A percentile compares a stretch with the other conserved stretches of the same genome.
Conservation (phyloP, 2,329 filamentous ascomycete genomes). For the Diaporthe capsici region DNA sequence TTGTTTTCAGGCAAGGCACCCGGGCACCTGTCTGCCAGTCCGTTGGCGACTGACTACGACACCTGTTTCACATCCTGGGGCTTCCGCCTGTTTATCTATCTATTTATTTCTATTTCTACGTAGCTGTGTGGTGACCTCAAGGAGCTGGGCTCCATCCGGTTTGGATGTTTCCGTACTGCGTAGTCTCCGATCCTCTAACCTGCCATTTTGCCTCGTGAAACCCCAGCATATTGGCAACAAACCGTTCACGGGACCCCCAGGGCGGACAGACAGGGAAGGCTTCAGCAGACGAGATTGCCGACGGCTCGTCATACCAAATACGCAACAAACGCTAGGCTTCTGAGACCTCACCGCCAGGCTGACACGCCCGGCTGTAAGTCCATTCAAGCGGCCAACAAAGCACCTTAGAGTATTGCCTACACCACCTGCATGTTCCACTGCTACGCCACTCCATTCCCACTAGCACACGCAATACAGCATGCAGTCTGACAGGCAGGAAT, state of each 20-base stretch:
- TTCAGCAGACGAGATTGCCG: conserved; percentile 29
- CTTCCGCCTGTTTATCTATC: neutral
- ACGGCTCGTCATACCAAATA: conserved; percentile 25
- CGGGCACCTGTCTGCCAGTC: neutral
- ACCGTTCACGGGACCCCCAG: neutral
- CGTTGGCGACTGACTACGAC: neutral
- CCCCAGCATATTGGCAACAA: neutral
- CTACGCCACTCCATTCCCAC: conserved; percentile 12
- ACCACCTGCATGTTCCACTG: neutral
- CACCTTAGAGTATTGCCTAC: neutral
- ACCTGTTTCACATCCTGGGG: neutral
- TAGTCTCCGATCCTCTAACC: neutral
- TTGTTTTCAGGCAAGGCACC: neutral
- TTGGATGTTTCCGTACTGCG: neutral
- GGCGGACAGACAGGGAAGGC: neutral
- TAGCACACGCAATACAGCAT: neutral
- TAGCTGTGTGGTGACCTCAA: neutral
- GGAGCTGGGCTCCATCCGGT: neutral
- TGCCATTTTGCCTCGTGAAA: neutral
- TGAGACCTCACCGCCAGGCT: conserved; percentile 39
- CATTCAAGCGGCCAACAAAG: conserved; percentile 11
- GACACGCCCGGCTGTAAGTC: neutral
- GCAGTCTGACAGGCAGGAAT: conserved; percentile 10
- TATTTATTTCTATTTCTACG: neutral
- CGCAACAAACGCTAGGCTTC: conserved; percentile 15